Evolutionary conservation across 2,329 filamentous ascomycete species (phyloP).

Genomic region (Penicillium sp.): DNA sequence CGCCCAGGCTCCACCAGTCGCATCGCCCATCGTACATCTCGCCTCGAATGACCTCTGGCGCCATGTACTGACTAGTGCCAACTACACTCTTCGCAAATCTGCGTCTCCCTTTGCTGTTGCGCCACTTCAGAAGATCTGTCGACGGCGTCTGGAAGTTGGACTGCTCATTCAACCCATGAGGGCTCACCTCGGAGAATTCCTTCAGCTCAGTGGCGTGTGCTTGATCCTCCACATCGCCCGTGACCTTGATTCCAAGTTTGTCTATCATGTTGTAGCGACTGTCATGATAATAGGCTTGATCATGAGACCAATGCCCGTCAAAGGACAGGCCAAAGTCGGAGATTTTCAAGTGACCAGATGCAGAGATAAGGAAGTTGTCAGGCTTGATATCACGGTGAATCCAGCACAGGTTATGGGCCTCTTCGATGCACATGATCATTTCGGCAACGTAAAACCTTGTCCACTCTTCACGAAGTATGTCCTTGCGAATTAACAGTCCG

Average conservation of each 20-base stretch:
- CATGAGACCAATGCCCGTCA: conserved; percentile 91
- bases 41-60: conserved; percentile 82
- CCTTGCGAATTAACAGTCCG: conserved; percentile 76
- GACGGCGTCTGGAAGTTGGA: conserved; percentile 23
- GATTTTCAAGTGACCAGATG: conserved; percentile 86
- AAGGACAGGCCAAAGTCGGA: conserved; percentile 96
- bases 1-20: conserved; percentile 94
- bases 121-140: conserved; percentile 62
- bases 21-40: conserved; percentile 84
- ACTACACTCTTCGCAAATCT: conserved; percentile 78
- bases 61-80: conserved; percentile 97
- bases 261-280: conserved; percentile 74
- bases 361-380: conserved; percentile 90
- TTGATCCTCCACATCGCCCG: conserved; percentile 68
- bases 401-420: conserved; percentile 79
- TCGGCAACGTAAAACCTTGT: conserved; percentile 87
- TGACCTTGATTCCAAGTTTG: conserved; percentile 68
- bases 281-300: conserved; percentile 77
- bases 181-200: conserved; percentile 4
- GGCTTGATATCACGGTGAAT: conserved; percentile 97
- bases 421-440: conserved; percentile 93
- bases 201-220: conserved; percentile 46
- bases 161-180: conserved; percentile 35
- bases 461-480: conserved; percentile 71
- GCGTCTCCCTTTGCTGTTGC: conserved; percentile 64